Evolutionary conservation across 148 eudicot species (phyloP).

Genomic region (Rhododendron ferrugineum): DNA sequence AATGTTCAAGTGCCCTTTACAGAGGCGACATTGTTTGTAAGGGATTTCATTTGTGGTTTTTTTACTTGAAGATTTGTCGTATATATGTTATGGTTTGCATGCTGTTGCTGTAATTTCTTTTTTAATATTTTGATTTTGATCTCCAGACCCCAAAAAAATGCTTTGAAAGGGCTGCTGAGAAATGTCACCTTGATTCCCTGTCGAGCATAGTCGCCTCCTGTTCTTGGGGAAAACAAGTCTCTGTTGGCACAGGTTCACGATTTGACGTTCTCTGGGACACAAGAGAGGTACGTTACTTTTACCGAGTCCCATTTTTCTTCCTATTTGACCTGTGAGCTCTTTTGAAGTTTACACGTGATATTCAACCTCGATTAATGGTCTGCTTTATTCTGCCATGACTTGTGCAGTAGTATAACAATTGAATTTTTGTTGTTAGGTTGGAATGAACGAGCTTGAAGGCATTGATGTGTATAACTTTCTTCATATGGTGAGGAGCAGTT

Average conservation of each 20-base stretch:
- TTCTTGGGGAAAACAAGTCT: slow-evolving; percentile 95
- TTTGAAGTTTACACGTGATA: not conserved
- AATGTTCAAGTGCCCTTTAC: slow-evolving; percentile 84
- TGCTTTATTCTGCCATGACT: not conserved
- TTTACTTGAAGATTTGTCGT: not conserved
- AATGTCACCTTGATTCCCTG: slow-evolving; percentile 73
- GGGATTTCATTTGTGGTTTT: slow-evolving; percentile 12
- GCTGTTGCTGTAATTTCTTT: not conserved
- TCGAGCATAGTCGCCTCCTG: slow-evolving; percentile 92
- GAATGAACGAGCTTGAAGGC: slow-evolving; percentile 28
- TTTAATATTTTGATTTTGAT: not conserved
- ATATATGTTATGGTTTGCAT: not conserved
- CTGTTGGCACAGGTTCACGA: slow-evolving; percentile 89
- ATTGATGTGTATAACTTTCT: slow-evolving; percentile 72
- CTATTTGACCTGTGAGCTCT: not conserved
- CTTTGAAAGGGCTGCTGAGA: slow-evolving; percentile 94
- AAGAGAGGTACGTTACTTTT: slow-evolving; percentile 43
- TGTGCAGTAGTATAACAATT: not conserved
- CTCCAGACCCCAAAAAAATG: slow-evolving; percentile 79
- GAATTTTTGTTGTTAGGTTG: slow-evolving; percentile 39
- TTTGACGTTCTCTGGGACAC: slow-evolving; percentile 84
- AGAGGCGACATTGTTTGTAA: slow-evolving; percentile 90
- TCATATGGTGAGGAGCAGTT: slow-evolving; percentile 48
- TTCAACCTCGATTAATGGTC: no score
- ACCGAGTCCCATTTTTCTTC: not conserved